A percentile compares a stretch with the other conserved stretches of the same genome.
Conservation (phyloP, 2,329 filamentous ascomycete genomes). For the Sporothrix brunneoviolacea region DNA sequence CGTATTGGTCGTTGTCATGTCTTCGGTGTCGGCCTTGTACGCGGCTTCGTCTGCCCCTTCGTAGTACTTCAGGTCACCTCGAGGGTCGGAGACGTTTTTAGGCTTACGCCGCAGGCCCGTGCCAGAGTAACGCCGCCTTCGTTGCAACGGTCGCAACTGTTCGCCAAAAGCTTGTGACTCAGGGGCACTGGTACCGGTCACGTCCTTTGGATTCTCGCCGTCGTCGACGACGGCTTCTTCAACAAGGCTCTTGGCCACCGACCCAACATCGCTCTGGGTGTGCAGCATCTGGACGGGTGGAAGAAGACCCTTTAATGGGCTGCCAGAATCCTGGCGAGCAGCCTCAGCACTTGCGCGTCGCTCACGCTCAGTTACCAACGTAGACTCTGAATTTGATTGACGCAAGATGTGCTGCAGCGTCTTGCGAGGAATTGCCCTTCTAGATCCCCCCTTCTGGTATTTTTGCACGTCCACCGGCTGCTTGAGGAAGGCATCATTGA, state of each 20-base stretch:
- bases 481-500: conserved; percentile 85
- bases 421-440: conserved; percentile 56
- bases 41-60: conserved; percentile 82
- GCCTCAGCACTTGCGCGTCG: conserved; percentile 4
- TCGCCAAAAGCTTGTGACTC: conserved; percentile 50
- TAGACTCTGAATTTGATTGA: conserved; percentile 40
- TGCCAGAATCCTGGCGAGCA: neutral
- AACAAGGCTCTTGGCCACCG: neutral
- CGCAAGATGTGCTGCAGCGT: conserved; percentile 40
- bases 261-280: conserved; percentile 14
- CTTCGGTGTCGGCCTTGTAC: conserved; percentile 63
- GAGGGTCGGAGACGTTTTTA: conserved; percentile 60
- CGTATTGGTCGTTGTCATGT: conserved; percentile 15
- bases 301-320: neutral
- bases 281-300: conserved; percentile 8
- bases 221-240: conserved; percentile 21
- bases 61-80: conserved; percentile 81
- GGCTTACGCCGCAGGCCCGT: conserved; percentile 72
- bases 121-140: conserved; percentile 73
- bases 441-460: conserved; percentile 59
- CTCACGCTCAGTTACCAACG: conserved; percentile 21
- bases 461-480: conserved; percentile 76
- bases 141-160: conserved; percentile 34
- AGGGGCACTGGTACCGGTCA: conserved; percentile 58
- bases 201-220: conserved; percentile 40